Evolutionary conservation across 2,329 filamentous ascomycete species (phyloP), one percentile per base, ranked within the genome.

Genomic region (Exserohilum turcica): DNA sequence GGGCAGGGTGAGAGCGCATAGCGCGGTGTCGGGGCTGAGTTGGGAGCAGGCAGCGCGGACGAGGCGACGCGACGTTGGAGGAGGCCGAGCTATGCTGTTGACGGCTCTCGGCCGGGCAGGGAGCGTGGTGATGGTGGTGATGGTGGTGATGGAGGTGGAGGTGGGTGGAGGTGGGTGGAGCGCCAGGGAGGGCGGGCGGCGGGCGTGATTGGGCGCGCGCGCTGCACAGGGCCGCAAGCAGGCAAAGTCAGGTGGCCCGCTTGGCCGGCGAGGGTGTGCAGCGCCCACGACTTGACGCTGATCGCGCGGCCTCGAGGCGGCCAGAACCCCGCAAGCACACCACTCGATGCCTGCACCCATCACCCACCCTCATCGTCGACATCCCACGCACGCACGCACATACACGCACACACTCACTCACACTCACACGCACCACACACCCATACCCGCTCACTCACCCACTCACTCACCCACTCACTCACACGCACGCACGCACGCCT

Each of bases 91-190:
- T 16, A 35, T 16, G 15, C 33, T 9, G 28, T 29, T 18, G 21
- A 24, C 7, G 21, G 19, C 36, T 31, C 32, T 35, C 33, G 31
- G 21, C 42, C 35, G 43, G 28, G 28, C 24, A 48, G n/a, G n/a
- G n/a, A n/a, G n/a, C n/a, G n/a, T n/a, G n/a, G n/a, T n/a, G n/a
- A n/a, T n/a, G n/a, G n/a, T n/a, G n/a, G n/a, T 40, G 19, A 48
- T 27, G 43, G 47, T 47, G 56, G 57, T 52, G 43, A 55, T 57
- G 61, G 60, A 59, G 48, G 54, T 60, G 63, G 61, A 45, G 57
- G 59, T 52, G 59, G 55, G 52, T 47, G 53, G 39, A 33, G 43
- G 29, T 37, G 54, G 43, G 43, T 53, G 53, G 61, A 40, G 47
- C 40, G 61, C 42, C 32, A 16, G 7, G 21, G 21, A 24, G 21